Percentiles rank a stretch among this genome's conserved stretches.
Conservation (phyloP, 257 asterid genomes). For the Plantago major region DNA sequence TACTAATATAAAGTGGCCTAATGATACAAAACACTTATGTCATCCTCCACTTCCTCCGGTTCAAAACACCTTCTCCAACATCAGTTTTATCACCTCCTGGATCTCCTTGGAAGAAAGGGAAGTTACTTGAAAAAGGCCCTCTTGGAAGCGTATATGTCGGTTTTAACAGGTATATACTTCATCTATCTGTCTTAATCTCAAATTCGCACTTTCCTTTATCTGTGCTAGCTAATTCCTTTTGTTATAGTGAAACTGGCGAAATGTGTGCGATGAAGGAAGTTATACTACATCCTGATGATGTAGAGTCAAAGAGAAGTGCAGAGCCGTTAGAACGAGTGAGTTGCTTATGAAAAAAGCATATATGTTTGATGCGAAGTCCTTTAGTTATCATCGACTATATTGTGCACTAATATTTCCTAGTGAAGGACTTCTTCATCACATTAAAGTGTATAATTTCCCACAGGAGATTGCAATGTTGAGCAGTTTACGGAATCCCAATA, state of each 20-base stretch:
- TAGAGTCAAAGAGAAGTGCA: constrained; percentile 49
- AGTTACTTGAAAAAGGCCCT: constrained; percentile 53
- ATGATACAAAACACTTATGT: constrained; percentile 52
- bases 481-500: constrained; percentile 63
- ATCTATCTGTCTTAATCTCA: not conserved
- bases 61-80: constrained; percentile 29
- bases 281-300: constrained; percentile 42
- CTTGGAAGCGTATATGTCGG: constrained; percentile 63
- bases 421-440: no score
- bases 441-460: constrained; percentile 9
- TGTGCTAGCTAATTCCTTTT: constrained; percentile 12
- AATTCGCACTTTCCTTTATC: no score
- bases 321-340: constrained; percentile 58
- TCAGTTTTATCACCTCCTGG: constrained; percentile 50
- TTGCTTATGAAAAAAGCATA: not conserved
- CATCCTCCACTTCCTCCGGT: constrained; percentile 80
- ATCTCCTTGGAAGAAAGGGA: constrained; percentile 73
- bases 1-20: constrained; percentile 34
- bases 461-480: constrained; percentile 73
- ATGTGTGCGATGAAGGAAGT: constrained; percentile 91
- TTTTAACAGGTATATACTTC: constrained; percentile 54
- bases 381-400: no score
- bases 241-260: constrained; percentile 70
- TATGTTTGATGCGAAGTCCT: no score
- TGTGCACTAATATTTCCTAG: no score